A percentile compares a stretch with the other conserved stretches of the same genome.
phyloP scores from a whole-genome alignment of 495 filamentous ascomycete genomes.

The Penicillium bovifimosum region DNA sequence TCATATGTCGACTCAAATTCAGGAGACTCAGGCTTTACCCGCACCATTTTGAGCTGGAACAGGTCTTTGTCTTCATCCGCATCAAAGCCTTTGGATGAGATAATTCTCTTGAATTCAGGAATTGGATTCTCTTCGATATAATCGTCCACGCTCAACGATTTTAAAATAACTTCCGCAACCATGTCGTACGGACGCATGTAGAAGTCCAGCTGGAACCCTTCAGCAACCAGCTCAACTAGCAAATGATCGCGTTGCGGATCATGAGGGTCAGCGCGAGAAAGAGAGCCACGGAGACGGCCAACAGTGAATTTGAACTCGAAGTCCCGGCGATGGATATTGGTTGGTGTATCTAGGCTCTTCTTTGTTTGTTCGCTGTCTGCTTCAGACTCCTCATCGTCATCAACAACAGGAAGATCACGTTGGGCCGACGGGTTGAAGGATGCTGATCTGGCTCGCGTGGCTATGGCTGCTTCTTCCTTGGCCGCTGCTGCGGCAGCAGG shows the following conservation, averaged over 20 bases:
- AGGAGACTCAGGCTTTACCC: slow-evolving; percentile 84
- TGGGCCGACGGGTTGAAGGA: slow-evolving; percentile 60
- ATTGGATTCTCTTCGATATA: slow-evolving; percentile 84
- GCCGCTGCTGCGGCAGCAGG: slow-evolving; percentile 11
- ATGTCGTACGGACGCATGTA: slow-evolving; percentile 86
- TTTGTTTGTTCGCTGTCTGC: slow-evolving; percentile 56
- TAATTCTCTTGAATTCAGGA: slow-evolving; percentile 92
- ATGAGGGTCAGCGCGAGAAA: slow-evolving; percentile 81
- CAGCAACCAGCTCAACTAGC: slow-evolving; percentile 84
- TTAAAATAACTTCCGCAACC: slow-evolving; percentile 81
- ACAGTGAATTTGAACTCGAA: slow-evolving; percentile 97
- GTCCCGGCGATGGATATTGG: slow-evolving; percentile 75
- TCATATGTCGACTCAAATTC: slow-evolving; percentile 89
- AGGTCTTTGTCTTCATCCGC: slow-evolving; percentile 72
- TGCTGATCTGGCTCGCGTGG: slow-evolving; percentile 46
- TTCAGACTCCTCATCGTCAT: slow-evolving; percentile 69
- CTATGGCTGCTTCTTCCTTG: slow-evolving; percentile 28
- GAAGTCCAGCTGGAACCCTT: slow-evolving; percentile 80
- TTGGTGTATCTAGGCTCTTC: slow-evolving; percentile 49
- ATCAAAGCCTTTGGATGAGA: slow-evolving; percentile 77
- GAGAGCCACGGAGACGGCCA: slow-evolving; percentile 82
- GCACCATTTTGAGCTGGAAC: slow-evolving; percentile 80
- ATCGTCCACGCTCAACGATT: slow-evolving; percentile 86
- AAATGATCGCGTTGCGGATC: slow-evolving; percentile 70
- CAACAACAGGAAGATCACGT: slow-evolving; percentile 71